Evolutionary conservation across 345 rosid genomes (phyloP), one percentile per base, ranked within the genome.

Genomic region (Populus alba): DNA sequence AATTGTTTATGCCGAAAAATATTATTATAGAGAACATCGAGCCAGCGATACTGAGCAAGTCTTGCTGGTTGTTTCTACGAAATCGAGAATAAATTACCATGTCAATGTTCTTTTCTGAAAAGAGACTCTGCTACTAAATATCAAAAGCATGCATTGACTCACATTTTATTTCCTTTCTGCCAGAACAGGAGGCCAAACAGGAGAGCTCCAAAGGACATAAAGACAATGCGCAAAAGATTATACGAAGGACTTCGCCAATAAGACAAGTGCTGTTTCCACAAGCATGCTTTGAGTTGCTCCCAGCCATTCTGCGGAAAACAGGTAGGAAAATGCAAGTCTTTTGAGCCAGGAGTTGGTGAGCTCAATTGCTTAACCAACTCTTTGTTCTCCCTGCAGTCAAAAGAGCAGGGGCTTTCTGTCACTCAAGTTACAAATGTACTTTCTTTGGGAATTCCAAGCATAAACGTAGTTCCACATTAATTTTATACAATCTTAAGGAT

Each of bases 211-310:
- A 66, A 68, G 2, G 82, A 1, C 3, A 80, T 82, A 65, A 74
- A 86, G 66, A 76, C 23, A 20, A 91, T 75, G 25, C 97, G 91
- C 78, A 66, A 72, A 69, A 94, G 75, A 79, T 94, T 94, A 83
- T 91, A 92, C 11, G 90, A 72, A 65, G 97, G 97, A 71, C 90
- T 91, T 87, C 96, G 89, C 97, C 98, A 94, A 37, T 94, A 90
- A 25, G 98, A 89, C 53, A 90, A 77, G 41, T 86, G 77, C 79
- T 83, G 92, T 81, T 94, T 94, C 98, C 98, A 92, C 16, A 94
- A 70, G 82, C 94, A 92, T 55, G 85, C 83, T 78, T 85, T 88
- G 81, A 94, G 87, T 68, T 92, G 98, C 68, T 76, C 97, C 91
- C 86, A 85, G 59, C 87, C 85, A 22, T 82, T 89, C 71, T 86